Conservation (phyloP, 495 filamentous ascomycete species). For the Cairneyella variabilis region DNA sequence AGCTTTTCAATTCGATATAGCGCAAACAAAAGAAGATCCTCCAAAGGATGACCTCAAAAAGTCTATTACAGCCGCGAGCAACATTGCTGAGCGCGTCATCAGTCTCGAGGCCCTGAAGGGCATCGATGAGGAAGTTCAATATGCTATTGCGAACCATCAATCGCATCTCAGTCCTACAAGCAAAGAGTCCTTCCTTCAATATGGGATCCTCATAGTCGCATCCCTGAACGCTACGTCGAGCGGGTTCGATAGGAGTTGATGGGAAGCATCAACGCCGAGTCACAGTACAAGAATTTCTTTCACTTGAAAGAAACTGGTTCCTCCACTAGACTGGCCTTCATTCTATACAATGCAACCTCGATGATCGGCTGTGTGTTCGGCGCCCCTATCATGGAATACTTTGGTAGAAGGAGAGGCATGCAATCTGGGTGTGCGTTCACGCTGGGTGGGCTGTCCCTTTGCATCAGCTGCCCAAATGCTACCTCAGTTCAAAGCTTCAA, state of each 20-base stretch:
- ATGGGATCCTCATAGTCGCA: constrained; percentile 16
- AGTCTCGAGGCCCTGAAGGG: background rate
- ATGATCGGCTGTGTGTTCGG: constrained; percentile 5
- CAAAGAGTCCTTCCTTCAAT: constrained; percentile 1
- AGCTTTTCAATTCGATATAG: background rate
- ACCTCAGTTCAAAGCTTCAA: constrained; percentile 1
- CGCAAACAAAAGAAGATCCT: background rate
- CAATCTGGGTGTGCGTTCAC: constrained; percentile 6
- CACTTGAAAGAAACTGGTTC: constrained; percentile 1
- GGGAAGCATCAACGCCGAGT: constrained; percentile 9
- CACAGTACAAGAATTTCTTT: constrained; percentile 6
- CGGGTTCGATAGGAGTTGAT: constrained; percentile 21
- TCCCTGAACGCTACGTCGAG: constrained; percentile 18
- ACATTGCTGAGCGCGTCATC: background rate
- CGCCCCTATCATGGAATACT: constrained; percentile 11
- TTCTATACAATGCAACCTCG: background rate
- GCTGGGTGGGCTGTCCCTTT: background rate
- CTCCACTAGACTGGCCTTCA: constrained; percentile 5
- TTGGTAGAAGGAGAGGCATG: constrained; percentile 7
- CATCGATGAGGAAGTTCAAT: constrained; percentile 5
- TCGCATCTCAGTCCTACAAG: constrained; percentile 8
- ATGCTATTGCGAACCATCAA: constrained; percentile 2
- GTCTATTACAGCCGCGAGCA: background rate
- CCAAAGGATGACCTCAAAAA: background rate
- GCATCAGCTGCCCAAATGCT: constrained; percentile 1